Conservation (phyloP, 371 early-diverging fungal species). For the Cokeromyces recurvatus region DNA sequence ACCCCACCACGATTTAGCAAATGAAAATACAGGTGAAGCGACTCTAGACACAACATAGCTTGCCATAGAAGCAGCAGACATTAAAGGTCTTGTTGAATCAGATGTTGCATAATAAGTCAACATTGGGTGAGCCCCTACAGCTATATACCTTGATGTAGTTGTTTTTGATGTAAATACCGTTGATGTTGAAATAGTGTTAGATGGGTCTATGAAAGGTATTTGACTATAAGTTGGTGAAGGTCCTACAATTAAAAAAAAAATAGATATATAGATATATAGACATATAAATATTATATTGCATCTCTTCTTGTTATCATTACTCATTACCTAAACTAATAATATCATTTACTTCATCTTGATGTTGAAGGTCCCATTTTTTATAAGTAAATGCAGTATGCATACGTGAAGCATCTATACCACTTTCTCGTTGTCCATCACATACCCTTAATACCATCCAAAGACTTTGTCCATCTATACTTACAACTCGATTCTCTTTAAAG, state of each 20-base stretch:
- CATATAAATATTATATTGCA: too few relatives aligned
- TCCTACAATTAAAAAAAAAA: neutral
- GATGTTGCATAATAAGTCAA: slow-evolving; percentile 53
- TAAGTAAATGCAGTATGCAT: slow-evolving; percentile 52
- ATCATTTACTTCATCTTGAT: slow-evolving; percentile 49
- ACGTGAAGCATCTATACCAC: slow-evolving; percentile 39
- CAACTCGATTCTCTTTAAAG: slow-evolving; percentile 46
- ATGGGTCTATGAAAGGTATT: slow-evolving; percentile 10
- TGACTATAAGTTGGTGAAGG: slow-evolving; percentile 8
- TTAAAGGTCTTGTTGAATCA: slow-evolving; percentile 46
- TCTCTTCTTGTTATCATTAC: too few relatives aligned
- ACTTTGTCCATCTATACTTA: slow-evolving; percentile 59
- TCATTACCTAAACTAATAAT: slow-evolving; percentile 53
- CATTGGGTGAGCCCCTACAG: slow-evolving; percentile 58
- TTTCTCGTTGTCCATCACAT: slow-evolving; percentile 41
- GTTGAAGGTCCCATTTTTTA: slow-evolving; percentile 55
- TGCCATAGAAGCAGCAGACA: slow-evolving; percentile 58
- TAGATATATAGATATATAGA: too few relatives aligned
- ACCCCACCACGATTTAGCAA: slow-evolving; percentile 61
- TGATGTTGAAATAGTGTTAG: neutral
- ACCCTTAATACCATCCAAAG: slow-evolving; percentile 57
- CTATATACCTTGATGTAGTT: slow-evolving; percentile 55
- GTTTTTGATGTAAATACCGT: slow-evolving; percentile 14
- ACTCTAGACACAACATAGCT: slow-evolving; percentile 54
- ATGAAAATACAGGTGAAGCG: slow-evolving; percentile 54